Base-by-base conservation (phyloP, 2,329 filamentous ascomycete species). In the Colletotrichum acutatum region DNA sequence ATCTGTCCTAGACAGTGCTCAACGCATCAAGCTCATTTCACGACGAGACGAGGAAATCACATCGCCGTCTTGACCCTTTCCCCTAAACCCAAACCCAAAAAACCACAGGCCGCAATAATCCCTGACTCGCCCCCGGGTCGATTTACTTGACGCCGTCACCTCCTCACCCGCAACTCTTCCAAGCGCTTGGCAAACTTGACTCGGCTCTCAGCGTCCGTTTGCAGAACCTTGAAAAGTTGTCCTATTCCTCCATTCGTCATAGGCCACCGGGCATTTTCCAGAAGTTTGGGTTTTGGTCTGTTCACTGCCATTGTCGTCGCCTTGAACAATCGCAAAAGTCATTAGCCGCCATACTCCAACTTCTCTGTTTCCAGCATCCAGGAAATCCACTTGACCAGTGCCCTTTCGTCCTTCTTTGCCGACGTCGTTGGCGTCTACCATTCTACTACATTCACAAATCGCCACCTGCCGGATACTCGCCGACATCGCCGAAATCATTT, bases 71-170 rank as follows among this genome's bases (percentile, higher is more conserved):
- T 65, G 22, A 63, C 46, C 28, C 24, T 30, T 37, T 34, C 59
- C 16, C 60, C 34, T 11, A 57, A 57, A 65, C 59, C 16, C 52
- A 70, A 59, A 49, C 70, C 42, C 63, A 53, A 16, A 34, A 28
- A 34, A 28, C 46, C 58, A 32, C 42, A 63, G 32, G 22, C 26
- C 60, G 28, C 26, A 26, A 28, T 30, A 32, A 46, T 34, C 52
- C 63, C 68, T 67, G 71, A 74, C 71, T 74, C 71, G 68, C 62
- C 68, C 61, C 46, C 42, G 42, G 56, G 34, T 71, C 62, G 58
- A 58, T 71, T 71, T 67, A 71, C 59, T 67, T 74, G 71, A 74
- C 71, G 68, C 68, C 68, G 37, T 74, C 68, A 71, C 49, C 68
- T 61, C 57, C 49, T 72, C 62, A 67, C 34, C 56, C 58, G 60